These are phyloP conservation scores for Ramaria rubella DNA, from an alignment of 768 basidiomycete species.

Conservation along the genomic window DNA sequence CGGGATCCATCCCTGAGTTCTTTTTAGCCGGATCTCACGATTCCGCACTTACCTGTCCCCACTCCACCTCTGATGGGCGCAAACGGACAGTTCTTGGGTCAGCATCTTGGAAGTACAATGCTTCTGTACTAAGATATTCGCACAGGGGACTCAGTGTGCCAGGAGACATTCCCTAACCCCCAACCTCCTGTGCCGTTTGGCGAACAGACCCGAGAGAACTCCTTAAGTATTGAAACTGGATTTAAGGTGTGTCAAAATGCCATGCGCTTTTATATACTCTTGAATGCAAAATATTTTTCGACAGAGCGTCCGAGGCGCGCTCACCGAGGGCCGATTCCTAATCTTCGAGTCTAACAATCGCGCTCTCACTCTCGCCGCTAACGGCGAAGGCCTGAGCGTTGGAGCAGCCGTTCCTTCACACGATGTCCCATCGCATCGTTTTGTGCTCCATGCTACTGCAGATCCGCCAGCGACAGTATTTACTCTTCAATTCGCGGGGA, in stretches of 20 bases:
- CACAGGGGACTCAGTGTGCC: neutral
- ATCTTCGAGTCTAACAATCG: conserved; percentile 10
- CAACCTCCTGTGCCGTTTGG: conserved; percentile 11
- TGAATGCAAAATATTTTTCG: neutral
- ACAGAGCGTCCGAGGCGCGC: conserved; percentile 11
- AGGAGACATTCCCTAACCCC: conserved; percentile 4
- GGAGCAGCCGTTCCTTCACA: neutral
- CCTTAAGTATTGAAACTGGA: conserved; percentile 11
- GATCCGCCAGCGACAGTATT: conserved; percentile 4
- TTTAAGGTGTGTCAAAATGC: conserved; percentile 8
- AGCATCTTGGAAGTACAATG: neutral
- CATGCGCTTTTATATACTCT: neutral
- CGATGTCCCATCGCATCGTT: conserved; percentile 1
- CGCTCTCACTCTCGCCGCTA: conserved; percentile 5
- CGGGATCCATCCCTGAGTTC: too few relatives aligned
- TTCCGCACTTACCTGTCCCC: conserved; percentile 9
- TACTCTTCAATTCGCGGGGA: conserved; percentile 10
- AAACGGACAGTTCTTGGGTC: conserved; percentile 9
- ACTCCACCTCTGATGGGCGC: neutral
- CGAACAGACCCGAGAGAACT: conserved; percentile 4
- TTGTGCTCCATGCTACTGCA: conserved; percentile 7
- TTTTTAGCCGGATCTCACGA: conserved; percentile 1
- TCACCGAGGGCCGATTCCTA: conserved; percentile 17
- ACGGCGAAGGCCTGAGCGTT: neutral
- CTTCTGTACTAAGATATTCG: neutral